phyloP scores from a whole-genome alignment of 768 basidiomycete genomes.

The Mycena epipterygia region DNA sequence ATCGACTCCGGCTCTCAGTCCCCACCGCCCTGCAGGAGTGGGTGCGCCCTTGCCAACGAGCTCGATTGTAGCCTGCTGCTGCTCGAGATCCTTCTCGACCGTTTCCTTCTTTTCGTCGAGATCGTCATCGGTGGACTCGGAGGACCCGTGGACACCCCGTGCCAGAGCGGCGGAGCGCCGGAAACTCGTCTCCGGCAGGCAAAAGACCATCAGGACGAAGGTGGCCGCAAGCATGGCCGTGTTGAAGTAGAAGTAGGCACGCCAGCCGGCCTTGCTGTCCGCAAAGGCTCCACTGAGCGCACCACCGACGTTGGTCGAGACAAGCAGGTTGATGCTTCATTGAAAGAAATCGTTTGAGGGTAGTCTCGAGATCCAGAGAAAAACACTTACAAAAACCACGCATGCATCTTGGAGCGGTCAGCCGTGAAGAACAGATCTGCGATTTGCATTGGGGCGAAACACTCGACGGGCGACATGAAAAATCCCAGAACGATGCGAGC shows the following conservation, averaged over 20 bases:
- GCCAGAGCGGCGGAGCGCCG: constrained; percentile 23
- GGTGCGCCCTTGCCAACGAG: constrained; percentile 28
- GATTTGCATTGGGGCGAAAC: constrained; percentile 28
- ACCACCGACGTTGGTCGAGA: constrained; percentile 26
- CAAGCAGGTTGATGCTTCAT: constrained; percentile 26
- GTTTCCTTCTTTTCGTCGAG: background rate
- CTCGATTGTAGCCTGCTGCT: constrained; percentile 20
- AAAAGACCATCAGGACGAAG: constrained; percentile 13
- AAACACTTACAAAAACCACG: constrained; percentile 18
- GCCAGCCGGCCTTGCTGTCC: constrained; percentile 22
- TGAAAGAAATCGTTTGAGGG: background rate
- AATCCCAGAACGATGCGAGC: constrained; percentile 23
- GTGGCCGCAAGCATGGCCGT: constrained; percentile 19
- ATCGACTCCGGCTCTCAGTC: constrained; percentile 9
- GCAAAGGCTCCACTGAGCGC: constrained; percentile 29
- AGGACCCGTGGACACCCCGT: constrained; percentile 17
- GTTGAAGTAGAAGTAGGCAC: constrained; percentile 30
- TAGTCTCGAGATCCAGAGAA: no score
- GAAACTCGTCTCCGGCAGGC: constrained; percentile 23
- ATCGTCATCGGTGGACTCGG: background rate
- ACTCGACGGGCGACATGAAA: constrained; percentile 23
- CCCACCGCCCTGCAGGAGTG: constrained; percentile 8
- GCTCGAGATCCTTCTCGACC: background rate
- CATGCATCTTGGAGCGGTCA: constrained; percentile 26
- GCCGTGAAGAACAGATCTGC: constrained; percentile 28